Base-by-base conservation (phyloP, 306 rosid genomes). In the Clitoria ternatea region DNA sequence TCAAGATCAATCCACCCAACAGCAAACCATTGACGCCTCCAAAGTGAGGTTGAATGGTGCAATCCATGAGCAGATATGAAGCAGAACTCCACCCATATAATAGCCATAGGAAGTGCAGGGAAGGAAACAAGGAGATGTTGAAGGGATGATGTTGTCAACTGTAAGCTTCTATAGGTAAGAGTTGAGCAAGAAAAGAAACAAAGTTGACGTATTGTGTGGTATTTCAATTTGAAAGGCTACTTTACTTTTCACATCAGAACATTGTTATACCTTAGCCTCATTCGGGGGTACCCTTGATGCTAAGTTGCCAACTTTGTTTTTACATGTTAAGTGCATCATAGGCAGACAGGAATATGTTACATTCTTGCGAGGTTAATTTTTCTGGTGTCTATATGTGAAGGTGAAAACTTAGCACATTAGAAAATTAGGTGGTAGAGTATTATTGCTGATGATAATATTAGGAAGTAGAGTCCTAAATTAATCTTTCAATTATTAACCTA, bases 11-110 rank as follows among this genome's bases (percentile, higher is more conserved):
- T 72, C 96, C 98, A 92, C 17, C 86, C 96, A 37, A 92, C 96
- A 4, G 90, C 98, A 57, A 72, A 87, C 96, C 94, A 92, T 42
- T 87, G 97, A 60, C 87, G 94, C 82, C 84, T 92, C 92, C 90
- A 87, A 9, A 89, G 75, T 45, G 89, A 77, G 7, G 84, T 76
- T 9, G 94, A 77, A 48, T 77, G 90, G 61, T 82, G 79, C 8
- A 92, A 85, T 55, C 86, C 94, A 6, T 91, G 79, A 20, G 98
- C 96, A 45, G 98, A 89, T 70, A 87, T 79, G 81, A 92, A 70
- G 83, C 88, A 82, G 30, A 87, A 85, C 78, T 89, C 98, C 7
- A 92, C 80, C 94, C 89, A 87, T 75, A 73, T 77, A 68, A 79
- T 87, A 49, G 89, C 94, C 98, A 92, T 89, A 14, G 64, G 60